Evolutionary conservation across 23 red algal species (phyloP).

Genomic region (Gracilaria gracilis): DNA sequence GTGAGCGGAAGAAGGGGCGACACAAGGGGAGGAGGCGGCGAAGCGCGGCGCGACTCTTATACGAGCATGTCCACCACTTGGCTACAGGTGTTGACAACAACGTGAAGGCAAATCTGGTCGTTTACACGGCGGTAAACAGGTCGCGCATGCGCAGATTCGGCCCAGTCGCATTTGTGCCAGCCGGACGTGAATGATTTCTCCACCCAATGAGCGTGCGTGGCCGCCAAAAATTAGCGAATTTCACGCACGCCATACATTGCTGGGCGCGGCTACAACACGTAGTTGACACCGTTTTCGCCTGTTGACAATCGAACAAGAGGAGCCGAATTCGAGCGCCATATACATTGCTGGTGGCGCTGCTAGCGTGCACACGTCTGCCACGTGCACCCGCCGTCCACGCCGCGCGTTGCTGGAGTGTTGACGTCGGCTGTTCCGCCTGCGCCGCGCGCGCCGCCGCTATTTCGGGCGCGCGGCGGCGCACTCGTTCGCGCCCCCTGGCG

Average conservation of each 20-base stretch:
- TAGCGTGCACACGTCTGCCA: neutral
- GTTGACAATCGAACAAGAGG: slow-evolving; percentile 20
- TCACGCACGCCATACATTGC: neutral
- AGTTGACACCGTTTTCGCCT: neutral
- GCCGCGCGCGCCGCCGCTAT: neutral
- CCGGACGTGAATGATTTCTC: neutral
- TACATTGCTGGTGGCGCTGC: neutral
- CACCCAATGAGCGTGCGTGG: neutral
- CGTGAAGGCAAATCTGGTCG: neutral
- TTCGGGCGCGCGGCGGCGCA: neutral
- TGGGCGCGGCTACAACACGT: neutral
- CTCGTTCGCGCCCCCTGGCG: neutral
- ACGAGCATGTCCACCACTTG: neutral
- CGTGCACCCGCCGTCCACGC: neutral
- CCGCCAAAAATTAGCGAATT: neutral
- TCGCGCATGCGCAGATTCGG: neutral
- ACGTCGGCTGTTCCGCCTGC: neutral
- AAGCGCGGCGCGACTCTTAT: neutral
- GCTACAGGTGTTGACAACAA: slow-evolving; percentile 31
- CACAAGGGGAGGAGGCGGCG: neutral
- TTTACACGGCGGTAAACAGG: slow-evolving; percentile 30
- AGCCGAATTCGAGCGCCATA: neutral
- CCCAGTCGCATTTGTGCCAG: slow-evolving; percentile 7
- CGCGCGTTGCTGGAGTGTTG: neutral
- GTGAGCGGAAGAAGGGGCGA: neutral